A percentile compares a stretch with the other conserved stretches of the same genome.
These are phyloP conservation scores for Phytopythium mirpurense DNA, from an alignment of 352 stramenopile genomes.

Conservation along the genomic window DNA sequence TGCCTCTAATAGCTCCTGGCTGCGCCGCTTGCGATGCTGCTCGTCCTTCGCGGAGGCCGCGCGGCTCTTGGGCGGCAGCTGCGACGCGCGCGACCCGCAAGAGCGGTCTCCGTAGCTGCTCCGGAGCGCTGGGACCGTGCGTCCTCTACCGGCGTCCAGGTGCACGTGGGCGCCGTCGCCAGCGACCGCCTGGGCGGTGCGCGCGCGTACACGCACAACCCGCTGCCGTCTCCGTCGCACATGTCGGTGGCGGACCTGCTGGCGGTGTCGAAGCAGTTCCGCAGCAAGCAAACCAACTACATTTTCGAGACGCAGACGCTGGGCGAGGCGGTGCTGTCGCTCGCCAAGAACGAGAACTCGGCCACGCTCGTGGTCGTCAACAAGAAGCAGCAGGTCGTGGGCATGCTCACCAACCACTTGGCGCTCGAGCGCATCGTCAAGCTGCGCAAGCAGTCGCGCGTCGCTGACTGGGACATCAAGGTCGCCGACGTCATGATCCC, in stretches of 20 bases:
- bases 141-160: no score
- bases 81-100: constrained; percentile 12
- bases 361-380: constrained; percentile 74
- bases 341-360: constrained; percentile 73
- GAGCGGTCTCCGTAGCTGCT: neutral
- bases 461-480: constrained; percentile 51
- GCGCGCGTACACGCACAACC: constrained; percentile 14
- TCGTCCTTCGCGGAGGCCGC: constrained; percentile 1
- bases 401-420: constrained; percentile 72
- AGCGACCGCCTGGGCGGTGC: neutral
- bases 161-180: neutral
- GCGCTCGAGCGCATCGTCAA: constrained; percentile 54
- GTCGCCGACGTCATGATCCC: constrained; percentile 65
- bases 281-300: constrained; percentile 68
- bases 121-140: neutral
- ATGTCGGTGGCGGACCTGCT: constrained; percentile 69
- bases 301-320: constrained; percentile 61
- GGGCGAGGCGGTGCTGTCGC: constrained; percentile 52
- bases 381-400: constrained; percentile 59
- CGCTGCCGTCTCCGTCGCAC: constrained; percentile 28
- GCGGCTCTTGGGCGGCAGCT: constrained; percentile 7
- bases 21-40: constrained; percentile 3
- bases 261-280: constrained; percentile 64
- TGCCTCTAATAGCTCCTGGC: neutral
- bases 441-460: constrained; percentile 36